phyloP scores from a whole-genome alignment of 177 flowering plant species.

The Vitis hybrid region DNA sequence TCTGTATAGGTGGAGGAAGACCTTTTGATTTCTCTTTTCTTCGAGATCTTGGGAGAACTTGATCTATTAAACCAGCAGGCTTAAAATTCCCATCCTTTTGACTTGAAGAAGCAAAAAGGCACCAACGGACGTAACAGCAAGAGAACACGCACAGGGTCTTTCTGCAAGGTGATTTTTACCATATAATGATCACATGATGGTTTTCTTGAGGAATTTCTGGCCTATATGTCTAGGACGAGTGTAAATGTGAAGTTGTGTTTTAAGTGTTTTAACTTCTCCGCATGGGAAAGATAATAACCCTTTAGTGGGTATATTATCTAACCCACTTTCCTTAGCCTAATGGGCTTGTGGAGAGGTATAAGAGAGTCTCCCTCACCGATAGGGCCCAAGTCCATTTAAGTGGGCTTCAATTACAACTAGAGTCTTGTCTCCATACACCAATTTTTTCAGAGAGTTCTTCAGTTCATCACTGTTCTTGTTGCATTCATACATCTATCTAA shows the following conservation, averaged over 20 bases:
- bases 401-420: too few species aligned
- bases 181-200: constrained; percentile 20
- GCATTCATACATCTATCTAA: too few species aligned
- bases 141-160: constrained; percentile 20
- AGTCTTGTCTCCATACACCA: too few species aligned
- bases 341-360: too few species aligned
- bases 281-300: too few species aligned
- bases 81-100: constrained; percentile 18
- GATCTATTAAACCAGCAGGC: constrained; percentile 17
- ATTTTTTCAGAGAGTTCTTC: too few species aligned
- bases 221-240: neutral
- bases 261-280: too few species aligned
- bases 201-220: constrained; percentile 9
- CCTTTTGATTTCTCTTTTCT: constrained; percentile 28
- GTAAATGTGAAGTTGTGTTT: too few species aligned
- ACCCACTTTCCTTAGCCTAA: too few species aligned
- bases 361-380: too few species aligned
- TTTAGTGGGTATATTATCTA: too few species aligned
- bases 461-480: fast-evolving
- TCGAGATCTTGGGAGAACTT: constrained; percentile 19
- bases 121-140: constrained; percentile 21
- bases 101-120: constrained; percentile 22
- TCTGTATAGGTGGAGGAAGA: constrained; percentile 11
- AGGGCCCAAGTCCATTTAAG: too few species aligned
- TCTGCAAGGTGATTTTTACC: constrained; percentile 21